Evolutionary conservation across 805 yeast species (phyloP).

Genomic region (Lachancea kluyveri): DNA sequence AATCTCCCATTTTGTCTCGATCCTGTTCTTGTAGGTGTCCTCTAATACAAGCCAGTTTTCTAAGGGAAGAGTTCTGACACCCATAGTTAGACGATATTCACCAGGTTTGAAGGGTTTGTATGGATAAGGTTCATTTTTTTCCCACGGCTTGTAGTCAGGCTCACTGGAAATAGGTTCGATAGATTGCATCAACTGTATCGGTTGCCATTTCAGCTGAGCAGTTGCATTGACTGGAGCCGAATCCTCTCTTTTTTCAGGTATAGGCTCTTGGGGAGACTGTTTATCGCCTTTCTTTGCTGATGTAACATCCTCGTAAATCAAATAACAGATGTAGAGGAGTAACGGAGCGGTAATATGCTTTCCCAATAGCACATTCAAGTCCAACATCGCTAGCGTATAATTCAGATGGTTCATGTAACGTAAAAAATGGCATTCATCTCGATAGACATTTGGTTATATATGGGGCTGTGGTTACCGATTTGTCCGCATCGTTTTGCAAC

Average conservation of each 20-base stretch:
- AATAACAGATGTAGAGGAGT: slow-evolving; percentile 15
- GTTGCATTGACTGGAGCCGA: too few relatives aligned
- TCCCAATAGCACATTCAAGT: slow-evolving; percentile 9
- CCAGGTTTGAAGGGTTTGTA: slow-evolving; percentile 59
- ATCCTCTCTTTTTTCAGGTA: too few relatives aligned
- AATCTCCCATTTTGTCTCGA: slow-evolving; percentile 33
- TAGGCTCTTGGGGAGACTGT: background rate
- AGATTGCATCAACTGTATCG: slow-evolving; percentile 30
- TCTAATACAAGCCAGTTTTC: slow-evolving; percentile 60
- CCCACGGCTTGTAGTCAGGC: slow-evolving; percentile 31
- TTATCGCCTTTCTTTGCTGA: background rate
- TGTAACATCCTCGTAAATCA: slow-evolving; percentile 9
- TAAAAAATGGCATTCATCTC: too few relatives aligned
- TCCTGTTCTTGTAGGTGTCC: slow-evolving; percentile 44
- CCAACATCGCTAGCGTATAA: too few relatives aligned
- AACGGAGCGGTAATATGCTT: slow-evolving; percentile 22
- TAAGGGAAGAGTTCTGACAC: slow-evolving; percentile 41
- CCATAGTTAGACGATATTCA: slow-evolving; percentile 58
- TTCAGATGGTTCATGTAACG: too few relatives aligned
- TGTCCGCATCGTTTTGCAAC: too few relatives aligned
- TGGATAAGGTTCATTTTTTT: slow-evolving; percentile 35
- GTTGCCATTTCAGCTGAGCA: slow-evolving; percentile 13
- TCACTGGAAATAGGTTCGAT: slow-evolving; percentile 13
- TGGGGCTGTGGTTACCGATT: too few relatives aligned
- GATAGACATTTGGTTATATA: too few relatives aligned